Conservation (phyloP, 805 yeast genomes). For the Candida pseudofarinosa region DNA sequence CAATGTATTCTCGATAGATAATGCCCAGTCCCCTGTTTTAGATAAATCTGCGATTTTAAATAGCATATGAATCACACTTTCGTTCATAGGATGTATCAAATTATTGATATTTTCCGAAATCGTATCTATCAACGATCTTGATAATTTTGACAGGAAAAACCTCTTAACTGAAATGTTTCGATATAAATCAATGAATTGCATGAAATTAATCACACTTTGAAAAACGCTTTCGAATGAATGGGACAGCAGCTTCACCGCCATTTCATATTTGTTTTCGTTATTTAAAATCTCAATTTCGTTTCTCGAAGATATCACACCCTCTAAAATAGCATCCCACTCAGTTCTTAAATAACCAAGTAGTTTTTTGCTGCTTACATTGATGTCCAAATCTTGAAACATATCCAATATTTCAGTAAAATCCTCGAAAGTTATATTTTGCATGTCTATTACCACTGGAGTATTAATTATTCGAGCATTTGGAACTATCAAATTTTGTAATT, state of each 20-base stretch:
- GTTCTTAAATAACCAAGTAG: conserved; percentile 8
- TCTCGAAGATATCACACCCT: conserved; percentile 1
- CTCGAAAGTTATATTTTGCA: not conserved
- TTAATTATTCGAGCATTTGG: not conserved
- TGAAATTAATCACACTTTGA: conserved; percentile 21
- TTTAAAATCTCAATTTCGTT: conserved; percentile 1
- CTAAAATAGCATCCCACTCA: conserved; percentile 9
- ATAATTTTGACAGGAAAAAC: conserved; percentile 24
- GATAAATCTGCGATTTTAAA: conserved; percentile 11
- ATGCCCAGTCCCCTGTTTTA: conserved; percentile 11
- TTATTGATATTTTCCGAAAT: conserved; percentile 28
- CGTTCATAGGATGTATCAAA: conserved; percentile 13
- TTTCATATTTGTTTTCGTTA: not conserved
- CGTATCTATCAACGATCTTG: conserved; percentile 22
- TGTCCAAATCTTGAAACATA: conserved; percentile 6
- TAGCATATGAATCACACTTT: conserved; percentile 15
- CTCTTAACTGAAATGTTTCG: conserved; percentile 18
- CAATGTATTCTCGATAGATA: conserved; percentile 2
- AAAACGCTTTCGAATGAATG: conserved; percentile 6
- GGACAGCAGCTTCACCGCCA: not conserved
- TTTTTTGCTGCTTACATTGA: conserved; percentile 6
- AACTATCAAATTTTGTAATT: not conserved
- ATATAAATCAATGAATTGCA: conserved; percentile 26
- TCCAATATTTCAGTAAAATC: conserved; percentile 8
- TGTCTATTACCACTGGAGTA: not conserved